Base-by-base conservation (phyloP, 1,139 yeast genomes). In the Nadsonia starkeyi-henricii region DNA sequence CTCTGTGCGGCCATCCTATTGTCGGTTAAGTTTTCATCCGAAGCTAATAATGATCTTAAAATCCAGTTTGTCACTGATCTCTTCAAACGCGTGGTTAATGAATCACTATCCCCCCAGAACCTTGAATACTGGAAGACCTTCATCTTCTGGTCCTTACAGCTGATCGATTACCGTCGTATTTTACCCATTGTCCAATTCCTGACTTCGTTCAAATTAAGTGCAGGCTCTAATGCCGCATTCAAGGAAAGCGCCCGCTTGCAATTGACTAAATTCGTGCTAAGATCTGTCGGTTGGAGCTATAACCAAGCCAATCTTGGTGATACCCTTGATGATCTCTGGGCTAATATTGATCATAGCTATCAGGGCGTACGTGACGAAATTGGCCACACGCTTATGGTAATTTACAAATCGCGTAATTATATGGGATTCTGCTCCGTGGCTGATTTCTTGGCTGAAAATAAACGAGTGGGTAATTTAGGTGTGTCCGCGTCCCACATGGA, bases 61-160 rank as follows among this genome's bases (percentile, higher is more conserved):
- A 66, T 71, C 47, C 66, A 65, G 1, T 81, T 82, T 33, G 61
- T 84, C 15, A 63, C 78, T 42, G 69, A 68, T 1, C 59, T 81
- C 2, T 66, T 83, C 28, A 66, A 69, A n/a, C 59, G 62, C 1
- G 73, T 83, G 18, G 68, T 86, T 45, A 67, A 71, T 2, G 67
- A 72, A 42, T 86, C 82, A 50, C 65, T 91, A 51, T 77, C 86
- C 1, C 94, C 89, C 2, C 95, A 89, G 44, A 83, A 82, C 7
- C 66, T 75, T 45, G 77, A 75, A 19, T 79, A 85, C 47, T 91
- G 98, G 97, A 72, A 72, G 46, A 75, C 86, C 0, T 77, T 85
- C 51, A 70, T 83, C 2, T 79, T 88, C 81, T 80, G 88, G 83
- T 59, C 80, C 1, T 45, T 49, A 13, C 46, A 55, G 41, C 54